Evolutionary conservation across 2,329 filamentous ascomycete species (phyloP).

Genomic region (Penicillium sp.): DNA sequence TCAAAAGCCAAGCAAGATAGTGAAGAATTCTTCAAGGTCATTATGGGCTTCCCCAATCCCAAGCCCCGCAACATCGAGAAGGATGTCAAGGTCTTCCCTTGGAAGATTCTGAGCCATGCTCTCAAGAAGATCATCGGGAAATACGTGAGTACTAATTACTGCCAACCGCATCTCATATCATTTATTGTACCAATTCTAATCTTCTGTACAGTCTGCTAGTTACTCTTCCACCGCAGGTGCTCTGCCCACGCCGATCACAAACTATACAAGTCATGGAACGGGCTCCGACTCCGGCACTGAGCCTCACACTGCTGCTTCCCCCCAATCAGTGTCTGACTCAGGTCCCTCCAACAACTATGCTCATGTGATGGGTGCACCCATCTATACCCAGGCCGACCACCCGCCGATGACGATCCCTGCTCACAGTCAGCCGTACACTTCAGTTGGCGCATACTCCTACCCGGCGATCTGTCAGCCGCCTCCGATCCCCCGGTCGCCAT

Average conservation of each 20-base stretch:
- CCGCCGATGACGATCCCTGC: slow-evolving; percentile 34
- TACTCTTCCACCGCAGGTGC: slow-evolving; percentile 67
- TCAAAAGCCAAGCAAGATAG: slow-evolving; percentile 91
- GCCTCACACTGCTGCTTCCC: slow-evolving; percentile 52
- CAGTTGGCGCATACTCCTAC: slow-evolving; percentile 37
- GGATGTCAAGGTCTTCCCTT: slow-evolving; percentile 97
- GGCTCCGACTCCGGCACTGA: slow-evolving; percentile 55
- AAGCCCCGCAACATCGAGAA: slow-evolving; percentile 99
- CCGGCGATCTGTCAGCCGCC: slow-evolving; percentile 38
- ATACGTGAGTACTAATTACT: slow-evolving; percentile 65
- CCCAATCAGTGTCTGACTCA: slow-evolving; percentile 53
- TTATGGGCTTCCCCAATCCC: slow-evolving; percentile 94
- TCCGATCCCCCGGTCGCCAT: slow-evolving; percentile 39
- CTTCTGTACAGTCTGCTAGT: slow-evolving; percentile 63
- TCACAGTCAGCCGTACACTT: slow-evolving; percentile 36
- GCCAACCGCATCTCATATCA: neutral
- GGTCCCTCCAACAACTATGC: slow-evolving; percentile 50
- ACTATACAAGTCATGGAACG: slow-evolving; percentile 45
- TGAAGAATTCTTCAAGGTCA: slow-evolving; percentile 97
- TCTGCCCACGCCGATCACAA: slow-evolving; percentile 44
- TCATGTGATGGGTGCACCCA: slow-evolving; percentile 46
- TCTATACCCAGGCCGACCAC: slow-evolving; percentile 45
- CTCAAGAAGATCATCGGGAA: slow-evolving; percentile 99
- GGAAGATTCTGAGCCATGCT: slow-evolving; percentile 84
- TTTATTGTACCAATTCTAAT: neutral